phyloP scores from a whole-genome alignment of 345 rosid species.

The Pugionium cornutum region DNA sequence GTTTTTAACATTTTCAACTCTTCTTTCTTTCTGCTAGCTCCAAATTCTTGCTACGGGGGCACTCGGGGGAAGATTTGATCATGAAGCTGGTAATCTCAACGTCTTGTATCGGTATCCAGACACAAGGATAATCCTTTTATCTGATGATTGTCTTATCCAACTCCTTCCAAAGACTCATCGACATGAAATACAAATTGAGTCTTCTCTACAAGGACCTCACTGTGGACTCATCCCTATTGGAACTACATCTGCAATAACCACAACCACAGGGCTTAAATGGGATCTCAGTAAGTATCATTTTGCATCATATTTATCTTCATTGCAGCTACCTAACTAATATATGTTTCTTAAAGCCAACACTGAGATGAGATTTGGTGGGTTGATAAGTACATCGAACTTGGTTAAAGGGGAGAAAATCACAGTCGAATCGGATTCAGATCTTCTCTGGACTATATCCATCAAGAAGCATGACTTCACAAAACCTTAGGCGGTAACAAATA shows the following conservation, averaged over 20 bases:
- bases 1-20: background rate
- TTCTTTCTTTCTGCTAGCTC: constrained; percentile 43
- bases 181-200: constrained; percentile 62
- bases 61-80: constrained; percentile 96
- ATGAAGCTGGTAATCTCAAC: constrained; percentile 86
- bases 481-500: background rate
- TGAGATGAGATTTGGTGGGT: constrained; percentile 84
- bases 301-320: background rate
- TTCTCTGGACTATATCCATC: constrained; percentile 92
- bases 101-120: constrained; percentile 64
- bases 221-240: constrained; percentile 94
- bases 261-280: constrained; percentile 90
- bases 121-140: constrained; percentile 59
- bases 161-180: constrained; percentile 70
- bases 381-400: constrained; percentile 78
- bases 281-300: constrained; percentile 64
- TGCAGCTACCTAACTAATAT: too few relatives aligned
- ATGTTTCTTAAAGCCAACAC: constrained; percentile 44
- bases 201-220: constrained; percentile 75
- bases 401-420: constrained; percentile 61
- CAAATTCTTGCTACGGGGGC: constrained; percentile 92
- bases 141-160: constrained; percentile 75
- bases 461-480: constrained; percentile 37
- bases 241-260: constrained; percentile 59
- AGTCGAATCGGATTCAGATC: constrained; percentile 71